Evolutionary conservation across 805 yeast species (phyloP).

Genomic region (Sugiyamaella smithiae): DNA sequence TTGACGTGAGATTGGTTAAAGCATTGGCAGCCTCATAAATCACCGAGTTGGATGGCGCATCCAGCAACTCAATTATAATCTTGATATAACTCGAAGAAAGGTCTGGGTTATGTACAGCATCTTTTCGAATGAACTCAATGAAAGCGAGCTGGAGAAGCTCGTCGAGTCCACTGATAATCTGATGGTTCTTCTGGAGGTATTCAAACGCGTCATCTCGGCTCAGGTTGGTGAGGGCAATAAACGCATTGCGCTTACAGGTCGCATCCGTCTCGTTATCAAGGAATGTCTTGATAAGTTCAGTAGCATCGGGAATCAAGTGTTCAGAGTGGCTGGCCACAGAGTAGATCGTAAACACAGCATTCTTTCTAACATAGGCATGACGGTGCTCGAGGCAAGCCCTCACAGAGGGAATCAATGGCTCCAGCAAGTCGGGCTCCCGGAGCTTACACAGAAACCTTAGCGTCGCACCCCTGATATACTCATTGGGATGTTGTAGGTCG

Average conservation of each 20-base stretch:
- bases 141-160: slow-evolving; percentile 84
- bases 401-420: slow-evolving; percentile 91
- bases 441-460: slow-evolving; percentile 86
- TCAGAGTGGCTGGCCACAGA: slow-evolving; percentile 73
- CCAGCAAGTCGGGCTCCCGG: slow-evolving; percentile 89
- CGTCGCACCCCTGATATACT: slow-evolving; percentile 93
- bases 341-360: slow-evolving; percentile 88
- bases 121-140: slow-evolving; percentile 86
- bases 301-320: slow-evolving; percentile 95
- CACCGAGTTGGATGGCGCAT: slow-evolving; percentile 66
- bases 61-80: slow-evolving; percentile 69
- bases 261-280: slow-evolving; percentile 83
- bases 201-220: slow-evolving; percentile 82
- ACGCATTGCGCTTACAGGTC: slow-evolving; percentile 93
- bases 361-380: slow-evolving; percentile 96
- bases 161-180: slow-evolving; percentile 62
- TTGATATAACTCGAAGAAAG: slow-evolving; percentile 69
- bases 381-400: slow-evolving; percentile 91
- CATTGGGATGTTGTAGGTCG: slow-evolving; percentile 97
- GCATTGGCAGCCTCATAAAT: slow-evolving; percentile 90
- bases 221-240: slow-evolving; percentile 77
- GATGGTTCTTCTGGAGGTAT: slow-evolving; percentile 70
- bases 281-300: slow-evolving; percentile 71
- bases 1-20: slow-evolving; percentile 52
- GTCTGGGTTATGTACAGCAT: slow-evolving; percentile 61